phyloP scores from a whole-genome alignment of 192 early-diverging fungal species.

The Tieghemiomyces parasiticus region DNA sequence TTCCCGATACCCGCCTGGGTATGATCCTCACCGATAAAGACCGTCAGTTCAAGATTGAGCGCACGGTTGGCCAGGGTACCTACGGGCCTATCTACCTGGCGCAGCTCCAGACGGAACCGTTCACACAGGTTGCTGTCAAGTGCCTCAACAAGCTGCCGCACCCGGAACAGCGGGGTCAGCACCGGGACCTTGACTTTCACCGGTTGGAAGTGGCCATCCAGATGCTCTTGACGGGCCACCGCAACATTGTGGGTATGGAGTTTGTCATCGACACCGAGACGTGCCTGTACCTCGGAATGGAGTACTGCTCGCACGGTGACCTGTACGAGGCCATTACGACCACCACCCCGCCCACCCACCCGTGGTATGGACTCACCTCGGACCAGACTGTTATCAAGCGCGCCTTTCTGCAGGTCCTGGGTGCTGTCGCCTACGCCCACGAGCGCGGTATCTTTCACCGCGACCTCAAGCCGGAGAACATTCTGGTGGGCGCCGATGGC shows the following conservation, averaged over 20 bases:
- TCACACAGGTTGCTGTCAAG: slow-evolving; percentile 13
- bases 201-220: slow-evolving; percentile 41
- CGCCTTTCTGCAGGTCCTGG: slow-evolving; percentile 46
- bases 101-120: slow-evolving; percentile 17
- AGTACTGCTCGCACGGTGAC: slow-evolving; percentile 69
- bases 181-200: slow-evolving; percentile 31
- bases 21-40: slow-evolving; percentile 9
- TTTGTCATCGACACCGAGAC: slow-evolving; percentile 67
- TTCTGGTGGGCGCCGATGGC: slow-evolving; percentile 31
- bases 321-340: slow-evolving; percentile 74
- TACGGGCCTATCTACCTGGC: slow-evolving; percentile 43
- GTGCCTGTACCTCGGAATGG: slow-evolving; percentile 73
- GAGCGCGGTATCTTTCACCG: slow-evolving; percentile 51
- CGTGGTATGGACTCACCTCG: slow-evolving; percentile 18
- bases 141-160: slow-evolving; percentile 37
- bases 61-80: slow-evolving; percentile 32
- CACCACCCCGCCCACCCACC: slow-evolving; percentile 25
- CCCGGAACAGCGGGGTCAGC: slow-evolving; percentile 25
- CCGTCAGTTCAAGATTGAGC: slow-evolving; percentile 8
- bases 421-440: slow-evolving; percentile 50
- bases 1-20: too few species aligned
- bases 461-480: slow-evolving; percentile 72
- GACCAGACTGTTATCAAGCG: slow-evolving; percentile 21
- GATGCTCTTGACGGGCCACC: slow-evolving; percentile 33
- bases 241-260: slow-evolving; percentile 63